These are phyloP conservation scores for Pseudognaphalium luteoalbum DNA, from an alignment of 129 eudicot genomes.

Conservation along the genomic window DNA sequence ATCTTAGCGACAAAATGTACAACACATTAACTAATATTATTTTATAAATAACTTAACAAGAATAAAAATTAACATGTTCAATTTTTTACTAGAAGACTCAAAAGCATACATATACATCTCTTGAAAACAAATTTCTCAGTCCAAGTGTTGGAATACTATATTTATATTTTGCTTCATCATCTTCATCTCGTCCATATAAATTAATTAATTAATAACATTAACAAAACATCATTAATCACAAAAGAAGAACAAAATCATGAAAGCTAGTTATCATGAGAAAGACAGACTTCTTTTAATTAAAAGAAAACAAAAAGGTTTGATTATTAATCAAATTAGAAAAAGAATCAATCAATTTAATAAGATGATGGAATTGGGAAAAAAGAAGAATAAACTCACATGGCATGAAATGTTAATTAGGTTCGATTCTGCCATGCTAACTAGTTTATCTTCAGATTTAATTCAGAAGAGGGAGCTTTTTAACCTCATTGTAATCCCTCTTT, in stretches of 20 bases:
- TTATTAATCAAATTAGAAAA: background rate
- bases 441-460: conserved; percentile 32
- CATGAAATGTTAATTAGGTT: conserved; percentile 36
- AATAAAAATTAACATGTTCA: background rate
- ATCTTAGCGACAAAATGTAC: no score
- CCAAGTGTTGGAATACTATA: conserved; percentile 36
- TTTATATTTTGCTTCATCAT: conserved; percentile 31
- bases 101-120: conserved; percentile 25
- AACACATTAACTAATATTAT: no score
- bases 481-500: conserved; percentile 43
- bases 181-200: background rate
- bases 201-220: background rate
- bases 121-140: conserved; percentile 31
- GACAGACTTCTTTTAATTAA: no score
- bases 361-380: background rate
- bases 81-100: conserved; percentile 20
- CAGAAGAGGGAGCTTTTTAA: conserved; percentile 63
- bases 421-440: conserved; percentile 64
- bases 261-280: background rate
- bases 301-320: background rate
- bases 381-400: conserved; percentile 35
- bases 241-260: background rate
- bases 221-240: background rate
- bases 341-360: no score
- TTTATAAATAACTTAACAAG: no score